These are phyloP conservation scores for Arachnomyces sp. DNA, from an alignment of 2,329 filamentous ascomycete genomes.

Conservation along the genomic window DNA sequence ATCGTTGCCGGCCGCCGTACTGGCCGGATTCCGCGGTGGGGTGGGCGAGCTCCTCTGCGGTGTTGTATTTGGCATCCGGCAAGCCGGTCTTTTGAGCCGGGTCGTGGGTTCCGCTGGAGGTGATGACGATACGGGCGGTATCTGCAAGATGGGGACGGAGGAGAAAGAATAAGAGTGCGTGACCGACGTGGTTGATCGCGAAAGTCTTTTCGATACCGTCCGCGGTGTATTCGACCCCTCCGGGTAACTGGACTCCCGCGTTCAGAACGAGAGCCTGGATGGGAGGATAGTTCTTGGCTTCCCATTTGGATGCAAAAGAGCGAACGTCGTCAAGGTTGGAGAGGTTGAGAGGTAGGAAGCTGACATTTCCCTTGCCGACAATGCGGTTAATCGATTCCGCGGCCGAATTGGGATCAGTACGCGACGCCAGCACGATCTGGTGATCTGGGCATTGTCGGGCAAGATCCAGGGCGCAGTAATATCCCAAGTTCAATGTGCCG, in stretches of 20 bases:
- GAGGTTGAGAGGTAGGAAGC: slow-evolving; percentile 40
- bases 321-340: slow-evolving; percentile 33
- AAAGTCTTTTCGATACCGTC: slow-evolving; percentile 47
- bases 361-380: slow-evolving; percentile 33
- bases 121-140: slow-evolving; percentile 39
- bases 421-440: slow-evolving; percentile 37
- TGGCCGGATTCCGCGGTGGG: slow-evolving; percentile 25
- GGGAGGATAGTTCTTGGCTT: slow-evolving; percentile 28
- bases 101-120: slow-evolving; percentile 42
- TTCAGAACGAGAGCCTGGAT: slow-evolving; percentile 44
- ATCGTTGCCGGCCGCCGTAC: slow-evolving; percentile 37
- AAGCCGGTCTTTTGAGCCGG: slow-evolving; percentile 37
- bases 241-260: slow-evolving; percentile 41
- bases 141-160: slow-evolving; percentile 34
- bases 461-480: slow-evolving; percentile 33
- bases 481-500: slow-evolving; percentile 40
- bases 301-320: slow-evolving; percentile 34
- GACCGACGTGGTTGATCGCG: slow-evolving; percentile 44
- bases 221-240: slow-evolving; percentile 23
- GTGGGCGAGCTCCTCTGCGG: slow-evolving; percentile 40
- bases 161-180: slow-evolving; percentile 45
- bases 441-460: slow-evolving; percentile 35
- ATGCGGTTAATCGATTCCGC: slow-evolving; percentile 38
- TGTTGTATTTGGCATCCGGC: slow-evolving; percentile 37
- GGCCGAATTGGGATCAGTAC: slow-evolving; percentile 36